Conservation (phyloP, 192 early-diverging fungal genomes). For the Backusella liffmaniae region DNA sequence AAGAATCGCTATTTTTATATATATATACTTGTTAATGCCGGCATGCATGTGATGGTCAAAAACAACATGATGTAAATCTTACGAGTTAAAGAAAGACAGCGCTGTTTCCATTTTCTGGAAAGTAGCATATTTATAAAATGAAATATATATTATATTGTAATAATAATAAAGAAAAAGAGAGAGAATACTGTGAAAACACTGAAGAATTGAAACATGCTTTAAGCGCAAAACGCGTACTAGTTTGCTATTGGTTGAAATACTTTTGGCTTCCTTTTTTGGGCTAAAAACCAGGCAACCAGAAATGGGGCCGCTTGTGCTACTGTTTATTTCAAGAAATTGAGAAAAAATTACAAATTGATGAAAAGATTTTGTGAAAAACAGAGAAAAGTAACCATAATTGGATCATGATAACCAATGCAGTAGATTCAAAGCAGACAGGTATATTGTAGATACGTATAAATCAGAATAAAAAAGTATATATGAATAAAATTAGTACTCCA, state of each 20-base stretch:
- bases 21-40: background rate
- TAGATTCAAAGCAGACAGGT: too few relatives aligned
- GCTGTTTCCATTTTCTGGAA: constrained; percentile 5
- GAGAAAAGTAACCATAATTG: too few relatives aligned
- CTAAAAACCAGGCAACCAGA: too few relatives aligned
- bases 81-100: constrained; percentile 6
- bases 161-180: background rate
- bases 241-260: background rate
- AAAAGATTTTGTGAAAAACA: too few relatives aligned
- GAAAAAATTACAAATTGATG: too few relatives aligned
- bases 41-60: background rate
- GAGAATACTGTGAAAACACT: background rate
- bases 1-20: background rate
- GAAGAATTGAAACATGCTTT: background rate
- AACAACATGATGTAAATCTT: background rate
- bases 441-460: too few relatives aligned
- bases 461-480: too few relatives aligned
- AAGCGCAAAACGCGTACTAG: background rate
- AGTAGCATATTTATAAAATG: background rate
- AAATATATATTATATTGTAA: background rate
- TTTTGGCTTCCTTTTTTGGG: background rate
- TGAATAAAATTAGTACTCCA: too few relatives aligned
- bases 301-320: too few relatives aligned
- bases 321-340: too few relatives aligned
- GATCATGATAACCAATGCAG: too few relatives aligned